phyloP scores from a whole-genome alignment of 2,329 filamentous ascomycete species.

The Penicillium decumbens region DNA sequence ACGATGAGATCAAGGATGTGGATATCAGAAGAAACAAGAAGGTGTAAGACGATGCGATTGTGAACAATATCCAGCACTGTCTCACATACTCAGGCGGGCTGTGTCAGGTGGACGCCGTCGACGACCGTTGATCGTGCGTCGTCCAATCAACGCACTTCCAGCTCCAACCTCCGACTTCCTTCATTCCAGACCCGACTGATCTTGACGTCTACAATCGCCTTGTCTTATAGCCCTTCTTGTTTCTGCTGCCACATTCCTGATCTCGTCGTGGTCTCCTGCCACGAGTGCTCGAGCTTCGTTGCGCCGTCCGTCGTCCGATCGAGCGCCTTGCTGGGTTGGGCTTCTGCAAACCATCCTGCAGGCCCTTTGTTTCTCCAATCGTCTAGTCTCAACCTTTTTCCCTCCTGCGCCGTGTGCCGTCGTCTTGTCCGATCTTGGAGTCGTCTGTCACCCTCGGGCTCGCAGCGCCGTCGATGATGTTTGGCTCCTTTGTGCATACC shows the following conservation, averaged over 20 bases:
- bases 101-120: slow-evolving; percentile 1
- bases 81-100: slow-evolving; percentile 1
- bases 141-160: slow-evolving; percentile 22
- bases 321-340: slow-evolving; percentile 4
- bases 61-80: no score
- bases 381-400: neutral
- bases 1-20: neutral
- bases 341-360: neutral
- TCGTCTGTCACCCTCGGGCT: slow-evolving; percentile 1
- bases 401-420: neutral
- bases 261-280: neutral
- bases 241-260: neutral
- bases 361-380: neutral
- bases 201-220: neutral
- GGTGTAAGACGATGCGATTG: neutral
- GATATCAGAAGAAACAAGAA: neutral
- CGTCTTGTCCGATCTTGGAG: neutral
- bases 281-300: slow-evolving; percentile 7
- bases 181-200: slow-evolving; percentile 1
- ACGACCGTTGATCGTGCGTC: slow-evolving; percentile 12
- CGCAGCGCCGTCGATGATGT: slow-evolving; percentile 14
- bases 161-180: slow-evolving; percentile 12
- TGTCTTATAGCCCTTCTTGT: neutral
- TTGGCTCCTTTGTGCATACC: slow-evolving; percentile 3
- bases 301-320: slow-evolving; percentile 7